phyloP scores from a whole-genome alignment of 1,284 basidiomycete species.

The Veloboletus limbatus region DNA sequence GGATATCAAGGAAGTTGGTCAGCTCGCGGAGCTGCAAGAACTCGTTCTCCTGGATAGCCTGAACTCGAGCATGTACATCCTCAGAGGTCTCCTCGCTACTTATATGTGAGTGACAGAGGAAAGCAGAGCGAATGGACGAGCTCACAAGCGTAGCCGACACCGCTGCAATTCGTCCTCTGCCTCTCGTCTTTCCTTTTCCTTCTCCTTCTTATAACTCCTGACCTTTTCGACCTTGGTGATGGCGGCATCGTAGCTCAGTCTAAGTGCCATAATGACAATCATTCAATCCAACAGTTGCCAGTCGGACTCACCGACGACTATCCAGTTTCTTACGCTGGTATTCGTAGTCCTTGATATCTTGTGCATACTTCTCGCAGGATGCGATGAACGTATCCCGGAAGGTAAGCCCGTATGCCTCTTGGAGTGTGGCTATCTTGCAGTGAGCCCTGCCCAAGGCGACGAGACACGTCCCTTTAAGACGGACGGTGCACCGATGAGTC shows the following conservation, averaged over 20 bases:
- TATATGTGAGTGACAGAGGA: slow-evolving; percentile 3
- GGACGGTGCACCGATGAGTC: slow-evolving; percentile 2
- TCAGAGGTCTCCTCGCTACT: slow-evolving; percentile 77
- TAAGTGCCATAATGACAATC: slow-evolving; percentile 27
- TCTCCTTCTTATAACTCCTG: slow-evolving; percentile 64
- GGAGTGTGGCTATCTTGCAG: slow-evolving; percentile 76
- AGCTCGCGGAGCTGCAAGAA: slow-evolving; percentile 66
- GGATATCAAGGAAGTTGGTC: slow-evolving; percentile 63
- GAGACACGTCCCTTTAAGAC: slow-evolving; percentile 57
- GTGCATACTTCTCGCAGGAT: slow-evolving; percentile 58
- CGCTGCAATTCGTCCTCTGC: slow-evolving; percentile 75
- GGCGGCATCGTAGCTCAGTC: slow-evolving; percentile 76
- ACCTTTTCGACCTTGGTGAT: slow-evolving; percentile 63
- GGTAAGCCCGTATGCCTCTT: slow-evolving; percentile 72
- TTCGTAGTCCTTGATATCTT: slow-evolving; percentile 73
- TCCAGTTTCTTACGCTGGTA: slow-evolving; percentile 75
- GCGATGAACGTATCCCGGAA: slow-evolving; percentile 70
- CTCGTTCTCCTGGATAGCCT: slow-evolving; percentile 75
- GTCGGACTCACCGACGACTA: slow-evolving; percentile 58
- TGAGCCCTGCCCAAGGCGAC: slow-evolving; percentile 75
- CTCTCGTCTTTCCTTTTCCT: slow-evolving; percentile 65
- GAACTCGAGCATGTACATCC: slow-evolving; percentile 74
- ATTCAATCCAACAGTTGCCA: neutral
- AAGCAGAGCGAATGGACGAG: slow-evolving; percentile 8
- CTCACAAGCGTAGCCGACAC: slow-evolving; percentile 73